Base-by-base conservation (phyloP, 192 early-diverging fungal species). In the Coemansia sp. region DNA sequence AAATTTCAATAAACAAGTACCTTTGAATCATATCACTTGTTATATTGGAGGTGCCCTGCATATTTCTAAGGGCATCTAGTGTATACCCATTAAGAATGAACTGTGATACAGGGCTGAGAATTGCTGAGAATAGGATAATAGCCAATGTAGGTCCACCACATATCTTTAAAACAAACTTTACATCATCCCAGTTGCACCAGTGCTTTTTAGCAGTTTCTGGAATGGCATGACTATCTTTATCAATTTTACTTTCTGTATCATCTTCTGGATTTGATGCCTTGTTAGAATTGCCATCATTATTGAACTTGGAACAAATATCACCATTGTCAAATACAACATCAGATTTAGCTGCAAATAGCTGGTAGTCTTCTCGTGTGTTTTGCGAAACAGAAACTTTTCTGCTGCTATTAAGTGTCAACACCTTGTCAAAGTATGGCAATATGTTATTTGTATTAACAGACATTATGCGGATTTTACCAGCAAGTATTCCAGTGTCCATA, bases 361-460 rank as follows among this genome's bases (percentile, higher is more conserved):
- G 28, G 49, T 64, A 63, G 12, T 23, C 31, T 21, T 63, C 58
- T 9, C 66, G 52, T 15, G n/a, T 25, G 29, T 69, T 55, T 0
- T 30, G n/a, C 2, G 12, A 39, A 23, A 62, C 59, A n/a, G 45
- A 16, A 16, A 61, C 59, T 16, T 29, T 33, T 18, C 23, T 62
- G 18, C 93, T 92, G 25, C 89, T 82, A 37, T 92, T 84, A 61
- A 95, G 74, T 13, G 85, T 77, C 12, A 94, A 61, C 1, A 95
- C 72, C 51, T 85, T 86, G 61, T 94, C 88, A 25, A 87, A 89
- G 55, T 86, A 79, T 4, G 92, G 91, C 43, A 94, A 55, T 56
- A 89, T 80, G 58, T 90, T 86, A 0, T 95, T 75, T 55, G 89
- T 86, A 74, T 95, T 93, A 0, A 92, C 93, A 4, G 93, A 91